phyloP scores from a whole-genome alignment of 2,329 filamentous ascomycete genomes.

The Monilinia polystroma region DNA sequence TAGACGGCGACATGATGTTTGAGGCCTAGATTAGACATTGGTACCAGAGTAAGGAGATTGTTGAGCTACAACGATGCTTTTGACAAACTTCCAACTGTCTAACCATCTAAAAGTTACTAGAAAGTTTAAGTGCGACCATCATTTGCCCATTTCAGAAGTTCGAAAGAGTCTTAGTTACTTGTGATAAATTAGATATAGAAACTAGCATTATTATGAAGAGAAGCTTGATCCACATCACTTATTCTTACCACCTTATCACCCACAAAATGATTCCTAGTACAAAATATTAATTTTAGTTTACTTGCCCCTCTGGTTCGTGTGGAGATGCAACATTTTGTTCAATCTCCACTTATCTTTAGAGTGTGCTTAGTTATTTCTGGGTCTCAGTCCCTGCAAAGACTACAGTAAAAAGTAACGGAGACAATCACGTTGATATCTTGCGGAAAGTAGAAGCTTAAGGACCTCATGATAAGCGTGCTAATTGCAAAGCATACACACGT shows the following conservation, averaged over 20 bases:
- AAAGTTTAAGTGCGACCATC: background rate
- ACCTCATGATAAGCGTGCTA: background rate
- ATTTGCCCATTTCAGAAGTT: background rate
- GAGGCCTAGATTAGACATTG: background rate
- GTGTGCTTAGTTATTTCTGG: background rate
- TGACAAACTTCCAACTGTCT: background rate
- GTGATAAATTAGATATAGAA: background rate
- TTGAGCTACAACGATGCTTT: background rate
- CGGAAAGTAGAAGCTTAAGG: background rate
- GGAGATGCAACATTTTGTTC: background rate
- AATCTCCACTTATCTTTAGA: background rate
- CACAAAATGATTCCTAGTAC: too few relatives aligned
- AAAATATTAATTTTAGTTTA: background rate
- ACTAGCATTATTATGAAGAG: background rate
- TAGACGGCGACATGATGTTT: background rate
- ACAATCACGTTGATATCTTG: background rate
- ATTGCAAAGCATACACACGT: background rate
- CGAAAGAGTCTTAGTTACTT: background rate
- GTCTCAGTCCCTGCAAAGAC: background rate
- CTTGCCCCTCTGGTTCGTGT: background rate
- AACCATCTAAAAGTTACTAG: background rate
- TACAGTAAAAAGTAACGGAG: background rate
- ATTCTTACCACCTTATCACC: background rate
- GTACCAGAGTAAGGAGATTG: background rate
- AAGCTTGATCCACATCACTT: background rate